Base-by-base conservation (phyloP, 441 rosid species). In the Euphorbia schlechtendalii region DNA sequence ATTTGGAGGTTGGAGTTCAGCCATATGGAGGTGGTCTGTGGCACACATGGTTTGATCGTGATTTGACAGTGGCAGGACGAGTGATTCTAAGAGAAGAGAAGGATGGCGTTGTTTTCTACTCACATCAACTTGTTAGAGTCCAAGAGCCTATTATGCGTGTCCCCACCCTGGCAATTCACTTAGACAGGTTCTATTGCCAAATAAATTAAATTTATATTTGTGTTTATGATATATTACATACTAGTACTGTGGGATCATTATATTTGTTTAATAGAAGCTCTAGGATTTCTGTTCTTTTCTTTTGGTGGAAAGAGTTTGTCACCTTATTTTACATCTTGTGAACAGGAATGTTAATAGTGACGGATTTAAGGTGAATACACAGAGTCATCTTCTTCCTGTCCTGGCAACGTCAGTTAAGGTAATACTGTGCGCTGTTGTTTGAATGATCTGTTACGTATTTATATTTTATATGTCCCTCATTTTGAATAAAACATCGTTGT, bases 1-100 rank as follows among this genome's bases (percentile, higher is more conserved):
- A 27, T 79, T 77, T 95, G 80, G 94, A 85, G 81, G 91, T 88
- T 69, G 99, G 97, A 57, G 96, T 95, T 64, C 99, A 91, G 70
- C 77, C 83, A 27, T 94, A 94, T 58, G 97, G 99, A 71, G 86
- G 97, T 73, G 98, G 99, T 5, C 74, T 94, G 56, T 91, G 96
- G 98, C 82, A 94, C 74, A 94, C 98, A 0, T 94, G 99, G 99
- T 91, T 94, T 58, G 98, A 94, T 71, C 96, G 97, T 59, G 97
- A 94, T 83, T 80, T 91, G 92, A 83, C 97, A 0, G 77, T 89
- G 64, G 99, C 97, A 8, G 98, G 99, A 46, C 83, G 98, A 67
- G 94, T 87, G 58, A 84, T 94, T 30, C 30, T 88, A 14, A 85
- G 75, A 77, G 80, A 87, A 61, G 87, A 77, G 49, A 87, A 88